Base-by-base conservation (phyloP, 2,329 filamentous ascomycete genomes). In the Aureobasidium sp. region DNA sequence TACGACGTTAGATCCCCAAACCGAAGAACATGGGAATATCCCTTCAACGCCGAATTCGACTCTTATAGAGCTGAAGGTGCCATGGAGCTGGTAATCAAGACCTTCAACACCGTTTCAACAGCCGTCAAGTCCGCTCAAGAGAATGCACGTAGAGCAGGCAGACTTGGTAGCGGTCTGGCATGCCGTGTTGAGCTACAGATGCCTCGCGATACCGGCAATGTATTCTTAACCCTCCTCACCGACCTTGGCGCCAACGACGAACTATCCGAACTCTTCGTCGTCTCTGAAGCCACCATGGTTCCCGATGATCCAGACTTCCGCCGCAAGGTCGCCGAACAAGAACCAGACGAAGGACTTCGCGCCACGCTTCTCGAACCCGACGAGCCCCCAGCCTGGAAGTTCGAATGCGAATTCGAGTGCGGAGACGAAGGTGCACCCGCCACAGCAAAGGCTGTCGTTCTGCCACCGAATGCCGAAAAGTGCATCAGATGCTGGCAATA, bases 401-500 rank as follows among this genome's bases (percentile, higher is more conserved):
- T 79, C 63, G 69, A 72, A 47, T 72, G 73, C 14, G 70, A 74
- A n/a, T 76, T 80, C 51, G 72, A 76, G 45, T 65, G 77, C 9
- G 63, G 65, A 22, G 57, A 70, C 2, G 11, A 61, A 64, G 15
- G 63, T 63, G 20, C 25, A n/a, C 62, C 37, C 60, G 73, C 69
- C 25, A 66, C 68, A 42, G 67, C 64, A 15, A 61, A 41, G 15
- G 68, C 65, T n/a, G 37, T 67, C 7, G 70, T 76, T 0, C 64
- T 73, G 52, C 75, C 80, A 11, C 80, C 86, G 0, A 72, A 73
- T 15, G 74, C 77, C 14, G 76, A 80, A 51, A 99, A 97, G 74
- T 99, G 94, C 72, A 81, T 84, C 0, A 81, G 94, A 56, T 99
- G 94, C 76, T 99, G 94, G 94, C 84, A 88, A 65, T 96, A 90